Base-by-base conservation (phyloP, 2,329 filamentous ascomycete species). In the Sphaerostilbella broomeana region DNA sequence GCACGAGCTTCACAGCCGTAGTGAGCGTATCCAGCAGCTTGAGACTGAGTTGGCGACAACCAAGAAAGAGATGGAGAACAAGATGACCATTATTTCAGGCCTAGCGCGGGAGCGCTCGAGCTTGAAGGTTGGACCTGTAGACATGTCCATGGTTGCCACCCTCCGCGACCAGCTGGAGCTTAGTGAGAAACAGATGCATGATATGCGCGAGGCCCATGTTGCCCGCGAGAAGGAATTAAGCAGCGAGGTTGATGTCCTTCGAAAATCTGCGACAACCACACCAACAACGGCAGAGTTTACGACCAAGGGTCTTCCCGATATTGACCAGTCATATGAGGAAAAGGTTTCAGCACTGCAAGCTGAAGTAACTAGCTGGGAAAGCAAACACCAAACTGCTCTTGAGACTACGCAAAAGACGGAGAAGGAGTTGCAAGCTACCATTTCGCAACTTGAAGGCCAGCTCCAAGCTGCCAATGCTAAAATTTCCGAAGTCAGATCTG, bases 51-150 rank as follows among this genome's bases (percentile, higher is more conserved):
- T 95, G 41, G 70, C 80, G 18, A 81, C 79, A 4, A 78, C 88
- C 16, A 92, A 86, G 68, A 95, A 88, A 67, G 92, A 98, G 61
- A 94, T 97, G 83, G 92, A 98, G 57, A 81, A 77, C 47, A 98
- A 98, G 75, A 88, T 90, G 70, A 86, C 86, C 20, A 89, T 98
- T 56, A 97, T 98, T 51, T 86, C 87, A 20, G 92, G 92, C 6
- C 71, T 98, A 47, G 94, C 92, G 4, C 82, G 92, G 38, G 94
- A 98, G 62, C 75, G 94, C 43, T 90, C 87, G 3, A 95, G 88
- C 64, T 73, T 95, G 65, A 87, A 90, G 58, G 75, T 59, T 3
- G 84, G 84, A 17, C 84, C 88, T 6, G 81, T 95, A 56, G 92
- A 98, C 56, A 94, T 95, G 58, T 89, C 86, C 0, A 81, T 95